Evolutionary conservation across 2,329 filamentous ascomycete genomes (phyloP), one percentile per base, ranked within the genome.

Genomic region (Corinectria fuckeliana): DNA sequence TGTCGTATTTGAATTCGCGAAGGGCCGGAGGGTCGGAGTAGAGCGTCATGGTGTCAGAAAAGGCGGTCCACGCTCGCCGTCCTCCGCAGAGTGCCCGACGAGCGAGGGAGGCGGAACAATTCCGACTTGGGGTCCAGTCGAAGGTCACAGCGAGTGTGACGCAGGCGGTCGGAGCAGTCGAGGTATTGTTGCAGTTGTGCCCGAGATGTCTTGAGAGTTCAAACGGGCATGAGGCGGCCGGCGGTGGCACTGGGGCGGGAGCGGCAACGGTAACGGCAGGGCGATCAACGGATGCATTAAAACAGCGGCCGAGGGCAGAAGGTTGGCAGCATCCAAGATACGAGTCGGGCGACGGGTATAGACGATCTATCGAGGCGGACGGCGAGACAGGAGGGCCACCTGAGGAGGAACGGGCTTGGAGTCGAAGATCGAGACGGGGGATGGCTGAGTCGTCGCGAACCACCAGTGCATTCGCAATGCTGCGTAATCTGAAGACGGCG

Each of bases 21-120:
- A 81, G 72, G 47, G 76, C 72, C 56, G 85, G 85, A 49, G 85
- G 80, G 13, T 80, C 74, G 2, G 85, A 83, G 70, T 89, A 89
- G 69, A 89, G 76, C 49, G 79, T 71, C 86, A 88, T 89, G 65
- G 61, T 57, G 64, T 58, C 57, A 56, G 62, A 38, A 61, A 55
- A 61, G 26, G 49, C 50, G 62, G 67, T 73, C 81, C 82, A 79
- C 82, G 83, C 83, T 75, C 83, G 84, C 81, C 83, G 81, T 81
- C 83, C 83, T 85, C 83, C 81, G 76, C 64, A 74, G 81, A 85
- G 80, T 82, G 79, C 79, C 81, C 83, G 84, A 85, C 83, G 82
- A 83, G 80, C 82, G 78, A 76, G 74, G 74, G 66, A 32, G 25
- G 54, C 50, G 59, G 48, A 48, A 63, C 50, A 48, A 30, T 32